Conservation (phyloP, 768 basidiomycete species). For the Dentipellis sp. region DNA sequence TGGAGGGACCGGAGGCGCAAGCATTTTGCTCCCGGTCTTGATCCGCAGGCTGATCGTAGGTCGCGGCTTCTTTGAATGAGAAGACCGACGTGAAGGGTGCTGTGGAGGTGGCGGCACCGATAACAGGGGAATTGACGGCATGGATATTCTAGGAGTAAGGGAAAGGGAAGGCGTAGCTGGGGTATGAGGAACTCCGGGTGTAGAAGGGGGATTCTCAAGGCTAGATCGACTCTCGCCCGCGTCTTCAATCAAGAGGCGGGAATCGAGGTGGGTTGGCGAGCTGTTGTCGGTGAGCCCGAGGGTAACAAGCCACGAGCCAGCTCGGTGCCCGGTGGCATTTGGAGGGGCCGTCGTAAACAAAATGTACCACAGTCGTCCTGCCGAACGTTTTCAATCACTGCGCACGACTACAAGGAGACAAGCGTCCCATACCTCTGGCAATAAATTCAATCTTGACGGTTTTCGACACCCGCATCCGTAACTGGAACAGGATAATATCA, state of each 20-base stretch:
- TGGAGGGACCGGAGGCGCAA: not conserved
- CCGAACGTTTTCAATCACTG: not conserved
- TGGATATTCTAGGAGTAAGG: not conserved
- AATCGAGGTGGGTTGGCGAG: not conserved
- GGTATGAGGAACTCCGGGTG: not conserved
- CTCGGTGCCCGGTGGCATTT: not conserved
- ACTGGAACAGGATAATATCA: conserved; percentile 51
- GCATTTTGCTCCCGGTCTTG: not conserved
- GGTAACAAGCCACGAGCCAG: conserved; percentile 9
- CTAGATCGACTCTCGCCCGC: not conserved
- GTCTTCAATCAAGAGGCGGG: not conserved
- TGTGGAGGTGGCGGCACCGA: not conserved
- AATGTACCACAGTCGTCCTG: conserved; percentile 12
- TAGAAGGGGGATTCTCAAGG: not conserved
- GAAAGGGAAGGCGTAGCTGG: not conserved
- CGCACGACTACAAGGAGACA: not conserved
- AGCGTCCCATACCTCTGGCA: conserved; percentile 33
- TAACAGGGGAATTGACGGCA: not conserved
- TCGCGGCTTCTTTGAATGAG: not conserved
- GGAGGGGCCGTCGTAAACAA: conserved; percentile 1
- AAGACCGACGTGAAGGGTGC: not conserved
- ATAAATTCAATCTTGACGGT: conserved; percentile 53
- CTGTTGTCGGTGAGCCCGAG: conserved; percentile 7
- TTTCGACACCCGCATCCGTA: conserved; percentile 53
- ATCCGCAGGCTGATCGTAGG: not conserved